Percentiles rank a stretch among this genome's conserved stretches.
phyloP scores from a whole-genome alignment of 163 green algal genomes.

The Chlamydomonas reinhardtii region DNA sequence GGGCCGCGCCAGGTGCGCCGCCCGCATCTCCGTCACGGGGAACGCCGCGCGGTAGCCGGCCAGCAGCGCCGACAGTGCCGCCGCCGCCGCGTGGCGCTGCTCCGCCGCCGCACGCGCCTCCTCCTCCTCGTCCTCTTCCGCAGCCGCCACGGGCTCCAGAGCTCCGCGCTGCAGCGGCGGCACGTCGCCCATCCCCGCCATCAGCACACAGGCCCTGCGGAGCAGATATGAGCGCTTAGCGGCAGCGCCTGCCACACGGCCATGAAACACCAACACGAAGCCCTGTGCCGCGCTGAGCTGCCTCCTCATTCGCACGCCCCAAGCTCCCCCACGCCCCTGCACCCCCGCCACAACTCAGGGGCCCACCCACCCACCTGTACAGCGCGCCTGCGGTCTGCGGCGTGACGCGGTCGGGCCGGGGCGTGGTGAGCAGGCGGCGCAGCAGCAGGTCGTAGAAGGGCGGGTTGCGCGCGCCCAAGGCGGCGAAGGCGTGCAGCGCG shows the following conservation, averaged over 20 bases:
- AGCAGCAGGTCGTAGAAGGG: conserved; percentile 24
- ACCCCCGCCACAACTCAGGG: neutral
- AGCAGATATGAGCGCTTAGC: too few species aligned
- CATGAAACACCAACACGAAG: too few species aligned
- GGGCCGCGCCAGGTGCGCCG: neutral
- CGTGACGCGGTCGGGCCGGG: neutral
- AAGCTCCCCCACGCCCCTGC: neutral
- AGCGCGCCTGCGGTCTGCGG: neutral
- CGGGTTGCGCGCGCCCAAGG: conserved; percentile 9
- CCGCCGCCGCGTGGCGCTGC: neutral
- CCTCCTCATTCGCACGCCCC: neutral
- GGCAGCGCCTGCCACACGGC: too few species aligned
- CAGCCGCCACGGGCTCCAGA: too few species aligned
- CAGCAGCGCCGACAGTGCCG: neutral
- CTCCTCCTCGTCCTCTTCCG: neutral
- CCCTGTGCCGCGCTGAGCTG: too few species aligned
- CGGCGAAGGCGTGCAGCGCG: neutral
- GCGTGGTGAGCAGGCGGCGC: neutral
- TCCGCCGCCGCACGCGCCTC: neutral
- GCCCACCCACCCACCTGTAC: conserved; percentile 7
- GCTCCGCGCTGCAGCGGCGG: neutral
- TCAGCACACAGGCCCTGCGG: conserved; percentile 18
- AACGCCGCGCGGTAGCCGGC: neutral
- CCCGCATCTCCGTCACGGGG: neutral
- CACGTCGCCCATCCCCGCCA: neutral